Evolutionary conservation across 176 grass and related monocot genomes (phyloP), one percentile per base, ranked within the genome.

Genomic region (Oropetium thomaeum): DNA sequence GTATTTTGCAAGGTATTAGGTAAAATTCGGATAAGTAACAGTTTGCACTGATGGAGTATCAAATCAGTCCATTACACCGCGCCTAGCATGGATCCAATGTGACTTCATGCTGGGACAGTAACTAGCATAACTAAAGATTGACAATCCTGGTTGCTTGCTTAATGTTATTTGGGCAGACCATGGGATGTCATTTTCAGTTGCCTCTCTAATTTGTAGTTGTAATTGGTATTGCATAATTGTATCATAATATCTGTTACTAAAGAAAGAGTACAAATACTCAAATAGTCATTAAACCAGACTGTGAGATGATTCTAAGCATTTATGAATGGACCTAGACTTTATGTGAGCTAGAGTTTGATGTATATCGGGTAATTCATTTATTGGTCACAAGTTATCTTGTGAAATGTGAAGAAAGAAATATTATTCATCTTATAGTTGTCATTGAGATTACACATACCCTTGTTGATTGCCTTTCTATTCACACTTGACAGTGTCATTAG

Each of bases 401-500:
- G 8, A 79, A 65, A n/a, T n/a, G n/a, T n/a, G n/a, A n/a, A 16
- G 14, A 72, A 41, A 5, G 65, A 79, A 64, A 49, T 34, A 16
- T 59, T 48, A 32, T 32, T 23, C 44, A 12, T 8, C 58, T 53
- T 57, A 67, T 45, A 57, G 5, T 38, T 58, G 11, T 86, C 49
- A 13, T 57, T 54, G 26, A 43, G 33, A 13, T 7, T 34, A 43
- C 32, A 75, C 59, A 58, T 19, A 19, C 51, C 61, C 30, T 73
- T 35, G 64, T 70, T 69, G 47, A 28, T 14, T 75, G 43, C 13
- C 30, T 47, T 55, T 79, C 68, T 81, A 20, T 55, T 65, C 25
- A 34, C 23, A 20, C 54, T 77, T 42, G 49, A 60, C 30, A 42
- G 48, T 40, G 67, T 26, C 30, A 49, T 58, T 81, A 31, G 25